These are phyloP conservation scores for Coemansia sp. DNA, from an alignment of 192 early-diverging fungal genomes.

Conservation along the genomic window DNA sequence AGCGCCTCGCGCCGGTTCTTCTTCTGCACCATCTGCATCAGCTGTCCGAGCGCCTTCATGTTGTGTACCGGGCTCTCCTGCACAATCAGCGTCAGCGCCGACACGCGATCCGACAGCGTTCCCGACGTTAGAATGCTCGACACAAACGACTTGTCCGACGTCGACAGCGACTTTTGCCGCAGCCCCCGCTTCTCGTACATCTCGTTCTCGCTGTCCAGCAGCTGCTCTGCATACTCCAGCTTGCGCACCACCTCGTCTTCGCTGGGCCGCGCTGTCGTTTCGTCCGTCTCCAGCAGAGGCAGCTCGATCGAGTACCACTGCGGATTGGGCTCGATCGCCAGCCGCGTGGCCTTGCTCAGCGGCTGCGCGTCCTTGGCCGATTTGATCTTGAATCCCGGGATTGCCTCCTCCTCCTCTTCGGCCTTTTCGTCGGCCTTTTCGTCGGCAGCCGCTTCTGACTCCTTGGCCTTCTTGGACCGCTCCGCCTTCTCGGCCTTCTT, in stretches of 20 bases:
- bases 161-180: conserved; percentile 58
- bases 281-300: conserved; percentile 6
- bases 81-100: conserved; percentile 87
- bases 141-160: conserved; percentile 84
- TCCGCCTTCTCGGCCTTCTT: not conserved
- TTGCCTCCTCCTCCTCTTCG: conserved; percentile 18
- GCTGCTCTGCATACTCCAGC: conserved; percentile 54
- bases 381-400: conserved; percentile 47
- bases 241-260: conserved; percentile 44
- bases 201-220: conserved; percentile 67
- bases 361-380: conserved; percentile 46
- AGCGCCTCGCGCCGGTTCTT: conserved; percentile 86
- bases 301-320: conserved; percentile 35
- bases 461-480: conserved; percentile 1
- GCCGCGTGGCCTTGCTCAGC: conserved; percentile 18
- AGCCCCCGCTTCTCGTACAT: conserved; percentile 52
- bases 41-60: conserved; percentile 63
- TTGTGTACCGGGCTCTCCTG: conserved; percentile 91
- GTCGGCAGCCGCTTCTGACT: not conserved
- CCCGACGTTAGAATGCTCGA: conserved; percentile 86
- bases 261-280: conserved; percentile 14
- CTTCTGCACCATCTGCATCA: conserved; percentile 86
- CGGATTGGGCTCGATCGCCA: conserved; percentile 26
- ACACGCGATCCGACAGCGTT: conserved; percentile 90
- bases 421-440: conserved; percentile 9